phyloP scores from a whole-genome alignment of 2,329 filamentous ascomycete genomes.

The Trichothecium sympodiale region DNA sequence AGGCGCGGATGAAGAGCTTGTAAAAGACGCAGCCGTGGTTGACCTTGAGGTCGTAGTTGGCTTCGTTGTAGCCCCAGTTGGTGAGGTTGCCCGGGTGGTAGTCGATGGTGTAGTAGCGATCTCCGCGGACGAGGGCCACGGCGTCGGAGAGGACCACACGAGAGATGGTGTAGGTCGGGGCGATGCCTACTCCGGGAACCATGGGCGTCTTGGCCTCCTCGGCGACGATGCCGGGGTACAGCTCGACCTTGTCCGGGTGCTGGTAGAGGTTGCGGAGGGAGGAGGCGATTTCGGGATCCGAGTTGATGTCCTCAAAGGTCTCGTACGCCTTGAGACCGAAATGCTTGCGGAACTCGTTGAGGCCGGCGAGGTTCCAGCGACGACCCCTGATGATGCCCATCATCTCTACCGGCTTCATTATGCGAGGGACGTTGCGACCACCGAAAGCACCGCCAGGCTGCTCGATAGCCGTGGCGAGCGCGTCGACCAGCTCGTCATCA shows the following conservation, averaged over 20 bases:
- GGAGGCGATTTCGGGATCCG: slow-evolving; percentile 58
- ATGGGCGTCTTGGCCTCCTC: slow-evolving; percentile 68
- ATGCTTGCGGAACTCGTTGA: slow-evolving; percentile 80
- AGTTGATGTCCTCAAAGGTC: slow-evolving; percentile 75
- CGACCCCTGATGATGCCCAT: slow-evolving; percentile 69
- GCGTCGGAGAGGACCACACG: slow-evolving; percentile 69
- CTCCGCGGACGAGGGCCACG: slow-evolving; percentile 66
- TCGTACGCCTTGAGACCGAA: slow-evolving; percentile 67
- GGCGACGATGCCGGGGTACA: slow-evolving; percentile 68
- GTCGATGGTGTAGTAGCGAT: slow-evolving; percentile 70
- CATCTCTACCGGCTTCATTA: slow-evolving; percentile 67
- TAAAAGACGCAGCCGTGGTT: slow-evolving; percentile 79
- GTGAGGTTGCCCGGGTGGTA: slow-evolving; percentile 65
- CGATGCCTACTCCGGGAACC: slow-evolving; percentile 63
- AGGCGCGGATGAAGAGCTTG: slow-evolving; percentile 70
- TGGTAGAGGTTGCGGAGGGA: slow-evolving; percentile 59
- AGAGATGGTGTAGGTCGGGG: slow-evolving; percentile 66
- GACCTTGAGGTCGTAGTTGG: slow-evolving; percentile 58
- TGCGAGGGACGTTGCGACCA: slow-evolving; percentile 60
- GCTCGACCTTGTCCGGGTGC: slow-evolving; percentile 68
- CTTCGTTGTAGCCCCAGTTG: slow-evolving; percentile 75
- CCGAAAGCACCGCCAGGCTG: slow-evolving; percentile 69
- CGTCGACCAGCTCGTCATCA: slow-evolving; percentile 66
- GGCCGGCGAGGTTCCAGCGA: slow-evolving; percentile 63
- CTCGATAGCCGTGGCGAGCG: slow-evolving; percentile 58